Evolutionary conservation across 2,329 filamentous ascomycete genomes (phyloP).

Genomic region (Alternaria tenuissima): DNA sequence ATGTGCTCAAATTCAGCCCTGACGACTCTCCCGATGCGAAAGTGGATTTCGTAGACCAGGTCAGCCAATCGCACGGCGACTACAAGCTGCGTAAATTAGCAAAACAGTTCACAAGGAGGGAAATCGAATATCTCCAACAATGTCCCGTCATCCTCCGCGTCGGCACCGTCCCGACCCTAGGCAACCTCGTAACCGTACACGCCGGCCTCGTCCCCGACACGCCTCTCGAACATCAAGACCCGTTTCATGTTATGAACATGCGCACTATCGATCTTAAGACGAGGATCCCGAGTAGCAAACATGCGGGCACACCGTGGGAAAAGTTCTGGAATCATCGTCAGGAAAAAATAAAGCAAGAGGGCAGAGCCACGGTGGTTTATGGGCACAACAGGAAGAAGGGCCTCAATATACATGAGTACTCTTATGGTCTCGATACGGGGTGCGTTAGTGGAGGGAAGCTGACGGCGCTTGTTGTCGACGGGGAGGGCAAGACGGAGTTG

Average conservation of each 20-base stretch:
- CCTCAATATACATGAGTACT: slow-evolving; percentile 72
- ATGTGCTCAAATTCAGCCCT: slow-evolving; percentile 31
- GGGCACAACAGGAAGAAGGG: slow-evolving; percentile 78
- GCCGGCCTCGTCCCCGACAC: slow-evolving; percentile 83
- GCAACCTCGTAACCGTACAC: slow-evolving; percentile 80
- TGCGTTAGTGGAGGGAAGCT: slow-evolving; percentile 80
- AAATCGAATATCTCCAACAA: slow-evolving; percentile 72
- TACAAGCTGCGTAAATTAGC: slow-evolving; percentile 61
- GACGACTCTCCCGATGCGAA: slow-evolving; percentile 45
- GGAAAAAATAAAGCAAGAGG: slow-evolving; percentile 41
- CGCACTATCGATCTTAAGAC: slow-evolving; percentile 74
- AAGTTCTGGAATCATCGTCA: slow-evolving; percentile 62
- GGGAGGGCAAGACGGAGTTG: slow-evolving; percentile 47
- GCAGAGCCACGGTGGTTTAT: slow-evolving; percentile 70
- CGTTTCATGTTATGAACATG: slow-evolving; percentile 91
- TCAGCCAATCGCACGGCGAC: slow-evolving; percentile 44
- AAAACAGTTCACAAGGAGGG: slow-evolving; percentile 65
- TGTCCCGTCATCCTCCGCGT: slow-evolving; percentile 82
- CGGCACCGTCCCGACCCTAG: slow-evolving; percentile 67
- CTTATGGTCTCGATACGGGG: slow-evolving; percentile 84
- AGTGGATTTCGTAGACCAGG: slow-evolving; percentile 40
- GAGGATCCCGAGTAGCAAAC: slow-evolving; percentile 62
- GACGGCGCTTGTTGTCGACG: slow-evolving; percentile 78
- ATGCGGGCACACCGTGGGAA: slow-evolving; percentile 71
- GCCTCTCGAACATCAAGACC: slow-evolving; percentile 73